Evolutionary conservation across 495 filamentous ascomycete species (phyloP), one percentile per base, ranked within the genome.

Genomic region (Entonaema liquescens): DNA sequence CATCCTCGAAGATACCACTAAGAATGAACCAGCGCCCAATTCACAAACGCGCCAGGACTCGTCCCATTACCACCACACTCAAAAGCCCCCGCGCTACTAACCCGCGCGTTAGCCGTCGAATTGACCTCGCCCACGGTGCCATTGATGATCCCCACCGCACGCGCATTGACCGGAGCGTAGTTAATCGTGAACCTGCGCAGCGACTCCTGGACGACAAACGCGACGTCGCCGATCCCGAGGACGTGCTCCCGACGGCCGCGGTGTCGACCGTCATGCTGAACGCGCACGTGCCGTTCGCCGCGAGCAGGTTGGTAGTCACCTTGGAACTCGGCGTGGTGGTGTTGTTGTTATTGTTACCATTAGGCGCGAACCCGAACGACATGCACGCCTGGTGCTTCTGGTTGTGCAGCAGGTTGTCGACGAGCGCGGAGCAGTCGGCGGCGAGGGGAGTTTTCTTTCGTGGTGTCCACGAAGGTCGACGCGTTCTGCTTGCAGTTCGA

Each of bases 21-120:
- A 21, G 11, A n/a, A n/a, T 23, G 55, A 25, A 59, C 59, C 29
- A 67, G 31, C 17, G 55, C 55, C 64, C 64, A 67, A 25, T 67
- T 67, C 28, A 67, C 64, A 15, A 59, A 29, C 31, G 47, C 44
- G 11, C 40, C 40, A 12, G 6, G 1, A 7, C 6, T 8, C 9
- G 17, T 5, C 2, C 42, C 17, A 13, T 4, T 21, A 17, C 13
- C 53, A 25, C 53, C 56, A 5, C 55, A 67, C 64, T 17, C 29
- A 36, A 67, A 59, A 2, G 64, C 55, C 0, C 64, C 64, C 13
- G 64, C 64, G n/a, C 44, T 44, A 2, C 23, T 54, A 38, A 21
- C 47, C 36, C 62, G 7, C 5, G 17, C 42, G 12, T 13, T 4
- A 2, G 17, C 42, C 21, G 42, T 47, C 42, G 17, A 19, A 47